A percentile compares a stretch with the other conserved stretches of the same genome.
phyloP scores from a whole-genome alignment of 805 yeast species.

The Komagataella phaffii region DNA sequence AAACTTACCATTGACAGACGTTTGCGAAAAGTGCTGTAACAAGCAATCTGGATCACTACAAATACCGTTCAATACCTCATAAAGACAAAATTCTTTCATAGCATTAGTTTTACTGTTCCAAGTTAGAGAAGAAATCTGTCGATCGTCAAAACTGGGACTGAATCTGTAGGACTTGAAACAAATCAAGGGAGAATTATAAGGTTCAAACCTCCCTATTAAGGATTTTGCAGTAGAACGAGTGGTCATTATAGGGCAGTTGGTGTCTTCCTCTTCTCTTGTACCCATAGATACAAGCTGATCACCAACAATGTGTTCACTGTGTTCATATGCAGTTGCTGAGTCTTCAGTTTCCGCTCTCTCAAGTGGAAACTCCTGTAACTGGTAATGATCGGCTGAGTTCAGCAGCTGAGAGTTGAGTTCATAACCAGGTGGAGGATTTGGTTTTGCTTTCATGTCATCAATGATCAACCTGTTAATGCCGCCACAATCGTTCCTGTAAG shows the following conservation, averaged over 20 bases:
- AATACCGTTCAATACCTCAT: conserved; percentile 6
- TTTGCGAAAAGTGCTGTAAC: conserved; percentile 7
- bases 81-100: conserved; percentile 6
- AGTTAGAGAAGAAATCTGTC: conserved; percentile 7
- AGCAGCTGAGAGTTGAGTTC: not conserved
- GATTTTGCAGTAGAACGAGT: not conserved
- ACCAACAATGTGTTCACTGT: not conserved
- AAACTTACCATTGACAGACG: not conserved
- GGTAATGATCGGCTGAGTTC: not conserved
- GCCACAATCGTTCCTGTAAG: not conserved
- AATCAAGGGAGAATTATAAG: conserved; percentile 6
- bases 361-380: not conserved
- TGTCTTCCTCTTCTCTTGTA: not conserved
- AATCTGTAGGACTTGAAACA: conserved; percentile 8
- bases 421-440: not conserved
- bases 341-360: not conserved
- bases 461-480: not conserved
- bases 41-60: conserved; percentile 5
- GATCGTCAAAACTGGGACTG: conserved; percentile 7
- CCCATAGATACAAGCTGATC: not conserved
- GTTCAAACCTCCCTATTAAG: conserved; percentile 2
- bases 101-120: conserved; percentile 8
- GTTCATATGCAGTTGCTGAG: not conserved
- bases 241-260: not conserved
- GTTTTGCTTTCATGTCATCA: not conserved